Base-by-base conservation (phyloP, 257 asterid genomes). In the Agastache rugosa region DNA sequence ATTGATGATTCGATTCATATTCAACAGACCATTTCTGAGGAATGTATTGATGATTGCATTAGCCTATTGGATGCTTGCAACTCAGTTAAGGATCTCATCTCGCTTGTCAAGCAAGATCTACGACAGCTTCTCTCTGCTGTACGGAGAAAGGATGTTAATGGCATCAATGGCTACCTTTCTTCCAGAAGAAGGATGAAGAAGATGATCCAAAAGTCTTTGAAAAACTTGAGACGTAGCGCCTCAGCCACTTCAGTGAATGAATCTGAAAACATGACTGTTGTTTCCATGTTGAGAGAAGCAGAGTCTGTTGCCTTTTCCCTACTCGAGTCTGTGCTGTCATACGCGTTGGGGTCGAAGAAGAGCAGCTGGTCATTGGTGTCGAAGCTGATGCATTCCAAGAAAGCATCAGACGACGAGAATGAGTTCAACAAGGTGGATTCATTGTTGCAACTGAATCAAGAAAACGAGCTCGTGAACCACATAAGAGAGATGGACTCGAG, bases 361-460 rank as follows among this genome's bases (percentile, higher is more conserved):
- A 75, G 83, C 37, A 74, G 73, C 7, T 78, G 87, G 81, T 72
- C 84, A 2, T 12, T 85, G 72, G 62, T 83, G 11, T 77, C 87
- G n/a, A 81, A 78, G 79, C 20, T 81, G 69, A 47, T 75, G 61
- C 69, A 11, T 0, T 66, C 75, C 3, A 81, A 73, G 76, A 75
- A 68, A n/a, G 84, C 11, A 59, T 51, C 80, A 5, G 51, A 66
- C 5, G 72, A 62, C 25, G 74, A 51, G 55, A 82, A 80, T 31
- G 85, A 87, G 17, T 79, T 82, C 71, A 79, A 75, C 54, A 64
- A 71, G 50, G 66, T 78, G 45, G 84, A 82, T 17, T 70, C 58
- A 44, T 27, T 72, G 37, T 77, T 84, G 80, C 29, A 75, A 9
- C 31, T 7, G 58, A 47, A 39, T 15, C 74, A 62, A 65, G 74